Base-by-base conservation (phyloP, 495 filamentous ascomycete species). In the Collariella sp. region DNA sequence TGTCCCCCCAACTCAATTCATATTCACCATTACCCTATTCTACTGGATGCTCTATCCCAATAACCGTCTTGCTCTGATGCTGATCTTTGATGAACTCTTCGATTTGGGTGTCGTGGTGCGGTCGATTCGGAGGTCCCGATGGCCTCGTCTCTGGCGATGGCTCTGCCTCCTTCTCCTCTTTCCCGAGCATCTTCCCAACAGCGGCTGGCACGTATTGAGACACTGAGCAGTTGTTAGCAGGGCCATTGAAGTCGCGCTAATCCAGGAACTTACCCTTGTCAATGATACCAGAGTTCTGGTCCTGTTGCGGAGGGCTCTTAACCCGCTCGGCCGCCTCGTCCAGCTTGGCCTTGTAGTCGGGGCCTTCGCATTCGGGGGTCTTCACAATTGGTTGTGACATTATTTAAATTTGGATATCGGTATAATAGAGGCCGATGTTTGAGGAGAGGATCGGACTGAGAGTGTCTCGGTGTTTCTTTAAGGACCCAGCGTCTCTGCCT, bases 71-170 rank as follows among this genome's bases (percentile, higher is more conserved):
- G 49, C 69, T 72, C 3, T 58, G 50, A 45, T 72, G 68, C 40
- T 70, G 68, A 22, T 70, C 69, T 39, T 61, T 60, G 26, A 72
- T 31, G 34, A 72, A 72, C 49, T 70, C 68, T 16, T 60, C 62
- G 29, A 72, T 70, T 33, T 69, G 59, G 3, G 29, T 18, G 31
- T 72, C 69, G 12, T 72, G 61, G 9, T 59, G 29, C 1, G 67
- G 69, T 0, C 66, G 57, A 12, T 66, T 23, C 12, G 69, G 69
- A 20, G 64, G 67, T 7, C 54, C 65, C 5, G 59, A 24, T 13
- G 15, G 44, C 15, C 39, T 33, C 12, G 39, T 24, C 18, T 24
- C 26, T 42, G 19, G 23, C 16, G 36, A 31, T 12, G 20, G 23
- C 3, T 26, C 49, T 0, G 50, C n/a, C 11, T 57, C 54, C 18